These are phyloP conservation scores for Moniliophthora roreri DNA, from an alignment of 1,284 basidiomycete species.

Conservation along the genomic window DNA sequence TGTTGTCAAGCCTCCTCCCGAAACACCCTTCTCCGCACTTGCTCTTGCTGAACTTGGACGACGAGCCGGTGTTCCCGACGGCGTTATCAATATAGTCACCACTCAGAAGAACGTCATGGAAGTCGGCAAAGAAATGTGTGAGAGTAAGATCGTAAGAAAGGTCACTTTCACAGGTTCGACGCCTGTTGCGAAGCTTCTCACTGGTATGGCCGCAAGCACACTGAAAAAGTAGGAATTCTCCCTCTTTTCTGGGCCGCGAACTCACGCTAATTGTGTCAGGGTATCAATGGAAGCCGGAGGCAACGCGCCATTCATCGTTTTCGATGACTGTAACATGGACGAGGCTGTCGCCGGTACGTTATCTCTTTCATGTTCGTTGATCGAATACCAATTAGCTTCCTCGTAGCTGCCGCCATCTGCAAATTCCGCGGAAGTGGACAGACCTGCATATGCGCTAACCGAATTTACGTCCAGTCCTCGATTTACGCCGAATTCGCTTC, in stretches of 20 bases:
- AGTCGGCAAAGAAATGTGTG: constrained; percentile 83
- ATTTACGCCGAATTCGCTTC: constrained; percentile 88
- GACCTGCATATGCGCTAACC: constrained; percentile 86
- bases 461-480: constrained; percentile 84
- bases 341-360: constrained; percentile 81
- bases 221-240: constrained; percentile 93
- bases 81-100: constrained; percentile 94
- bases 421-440: constrained; percentile 96
- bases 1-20: constrained; percentile 94
- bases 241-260: too few species aligned
- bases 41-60: constrained; percentile 86
- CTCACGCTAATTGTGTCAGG: too few species aligned
- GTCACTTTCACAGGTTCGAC: constrained; percentile 96
- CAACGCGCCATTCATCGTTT: constrained; percentile 94
- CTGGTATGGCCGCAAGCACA: constrained; percentile 80
- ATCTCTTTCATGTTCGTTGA: neutral
- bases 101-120: constrained; percentile 79
- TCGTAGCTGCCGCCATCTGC: constrained; percentile 72
- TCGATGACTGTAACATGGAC: constrained; percentile 94
- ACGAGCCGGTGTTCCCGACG: constrained; percentile 90
- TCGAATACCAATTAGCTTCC: neutral
- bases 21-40: constrained; percentile 93
- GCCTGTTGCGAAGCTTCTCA: constrained; percentile 87
- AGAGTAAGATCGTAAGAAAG: constrained; percentile 78
- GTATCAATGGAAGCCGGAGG: constrained; percentile 87